phyloP scores from a whole-genome alignment of 2,329 filamentous ascomycete genomes.

The Botrytis tulipae region DNA sequence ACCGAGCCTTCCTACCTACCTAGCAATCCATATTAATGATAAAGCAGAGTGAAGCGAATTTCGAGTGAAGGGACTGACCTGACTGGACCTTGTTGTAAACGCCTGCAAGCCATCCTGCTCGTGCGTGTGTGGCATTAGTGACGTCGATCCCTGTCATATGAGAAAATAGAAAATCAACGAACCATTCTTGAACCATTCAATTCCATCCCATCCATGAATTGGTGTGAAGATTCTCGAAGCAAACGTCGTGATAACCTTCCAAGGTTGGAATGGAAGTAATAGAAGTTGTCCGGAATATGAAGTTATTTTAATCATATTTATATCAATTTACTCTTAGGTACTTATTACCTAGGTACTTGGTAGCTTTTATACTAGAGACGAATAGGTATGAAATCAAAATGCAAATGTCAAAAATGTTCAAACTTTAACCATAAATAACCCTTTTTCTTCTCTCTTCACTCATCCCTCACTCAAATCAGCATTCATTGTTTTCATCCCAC shows the following conservation, averaged over 20 bases:
- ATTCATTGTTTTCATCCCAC: not conserved
- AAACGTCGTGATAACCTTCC: not conserved
- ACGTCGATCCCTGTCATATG: conserved; percentile 18
- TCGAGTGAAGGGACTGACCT: not conserved
- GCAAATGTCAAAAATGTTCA: not conserved
- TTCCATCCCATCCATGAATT: not conserved
- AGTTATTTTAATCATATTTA: not conserved
- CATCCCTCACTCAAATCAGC: not conserved
- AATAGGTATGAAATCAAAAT: not conserved
- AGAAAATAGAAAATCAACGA: not conserved
- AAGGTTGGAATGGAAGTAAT: not conserved
- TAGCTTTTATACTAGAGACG: not conserved
- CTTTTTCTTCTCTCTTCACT: not conserved
- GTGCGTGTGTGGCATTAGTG: not conserved
- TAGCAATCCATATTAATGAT: not conserved
- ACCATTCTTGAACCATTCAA: not conserved
- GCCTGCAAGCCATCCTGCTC: not conserved
- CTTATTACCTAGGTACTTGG: not conserved
- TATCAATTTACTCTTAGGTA: too few species aligned
- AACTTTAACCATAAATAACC: not conserved
- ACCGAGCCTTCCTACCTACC: too few species aligned
- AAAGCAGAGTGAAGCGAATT: not conserved
- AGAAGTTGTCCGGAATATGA: not conserved
- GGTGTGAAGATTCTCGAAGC: not conserved
- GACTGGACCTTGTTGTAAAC: not conserved